These are phyloP conservation scores for Fusarium floridanum DNA, from an alignment of 2,329 filamentous ascomycete genomes.

Conservation along the genomic window DNA sequence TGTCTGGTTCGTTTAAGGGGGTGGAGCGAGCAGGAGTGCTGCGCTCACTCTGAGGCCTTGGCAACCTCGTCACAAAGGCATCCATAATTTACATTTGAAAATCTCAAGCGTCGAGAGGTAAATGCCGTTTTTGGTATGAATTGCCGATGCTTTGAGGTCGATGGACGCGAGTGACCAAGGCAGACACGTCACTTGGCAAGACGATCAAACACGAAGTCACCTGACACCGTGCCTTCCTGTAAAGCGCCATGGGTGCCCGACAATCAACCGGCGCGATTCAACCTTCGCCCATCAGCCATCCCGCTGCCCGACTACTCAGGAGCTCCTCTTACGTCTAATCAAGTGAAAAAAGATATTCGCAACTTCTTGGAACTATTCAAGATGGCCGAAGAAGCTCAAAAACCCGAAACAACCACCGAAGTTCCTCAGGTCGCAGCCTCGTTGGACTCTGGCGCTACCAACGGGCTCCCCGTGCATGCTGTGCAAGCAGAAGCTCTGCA, in stretches of 20 bases:
- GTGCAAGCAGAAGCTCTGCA: slow-evolving; percentile 43
- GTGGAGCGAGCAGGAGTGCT: slow-evolving; percentile 19
- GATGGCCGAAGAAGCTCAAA: slow-evolving; percentile 50
- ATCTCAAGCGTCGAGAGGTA: slow-evolving; percentile 14
- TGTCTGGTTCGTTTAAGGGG: slow-evolving; percentile 16
- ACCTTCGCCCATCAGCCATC: neutral
- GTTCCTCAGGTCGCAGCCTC: slow-evolving; percentile 36
- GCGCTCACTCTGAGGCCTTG: slow-evolving; percentile 35
- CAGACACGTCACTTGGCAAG: slow-evolving; percentile 27
- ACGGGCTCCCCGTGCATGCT: slow-evolving; percentile 32
- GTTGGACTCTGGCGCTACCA: slow-evolving; percentile 37
- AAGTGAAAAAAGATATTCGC: neutral
- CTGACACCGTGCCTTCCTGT: slow-evolving; percentile 46
- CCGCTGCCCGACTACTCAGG: neutral
- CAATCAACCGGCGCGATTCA: slow-evolving; percentile 43
- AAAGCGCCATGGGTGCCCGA: slow-evolving; percentile 28
- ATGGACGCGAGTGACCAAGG: slow-evolving; percentile 33
- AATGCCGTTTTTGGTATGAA: neutral
- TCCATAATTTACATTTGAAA: slow-evolving; percentile 50
- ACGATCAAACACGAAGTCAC: slow-evolving; percentile 54
- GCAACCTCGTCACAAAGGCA: slow-evolving; percentile 52
- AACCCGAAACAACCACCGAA: slow-evolving; percentile 37
- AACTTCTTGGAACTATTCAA: slow-evolving; percentile 5
- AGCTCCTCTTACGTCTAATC: slow-evolving; percentile 21
- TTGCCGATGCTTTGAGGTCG: slow-evolving; percentile 3